These are phyloP conservation scores for Karstenula rhodostoma DNA, from an alignment of 2,329 filamentous ascomycete genomes.

Conservation along the genomic window DNA sequence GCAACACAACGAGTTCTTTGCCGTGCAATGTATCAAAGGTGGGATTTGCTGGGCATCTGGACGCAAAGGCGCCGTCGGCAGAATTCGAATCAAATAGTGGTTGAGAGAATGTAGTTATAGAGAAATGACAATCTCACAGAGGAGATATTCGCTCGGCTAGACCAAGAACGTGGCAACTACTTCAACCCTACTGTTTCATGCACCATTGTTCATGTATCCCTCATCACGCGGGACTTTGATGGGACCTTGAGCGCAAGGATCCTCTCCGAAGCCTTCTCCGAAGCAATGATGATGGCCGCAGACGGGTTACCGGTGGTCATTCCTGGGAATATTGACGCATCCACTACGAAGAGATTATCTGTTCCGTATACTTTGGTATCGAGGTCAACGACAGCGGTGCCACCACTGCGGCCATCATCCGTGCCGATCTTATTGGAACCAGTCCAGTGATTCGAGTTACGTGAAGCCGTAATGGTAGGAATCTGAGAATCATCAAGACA, in stretches of 20 bases:
- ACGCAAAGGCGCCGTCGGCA: slow-evolving; percentile 1
- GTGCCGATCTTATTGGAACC: slow-evolving; percentile 62
- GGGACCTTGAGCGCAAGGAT: slow-evolving; percentile 33
- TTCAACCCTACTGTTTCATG: not conserved
- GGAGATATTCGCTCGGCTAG: not conserved
- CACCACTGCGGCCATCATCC: slow-evolving; percentile 44
- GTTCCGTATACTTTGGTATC: slow-evolving; percentile 56
- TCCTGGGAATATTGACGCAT: slow-evolving; percentile 54
- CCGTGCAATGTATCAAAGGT: slow-evolving; percentile 2
- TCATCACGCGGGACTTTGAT: not conserved
- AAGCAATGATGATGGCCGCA: slow-evolving; percentile 35
- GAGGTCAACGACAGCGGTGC: slow-evolving; percentile 56
- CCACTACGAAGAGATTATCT: slow-evolving; percentile 52
- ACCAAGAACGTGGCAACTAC: not conserved
- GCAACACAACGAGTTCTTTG: slow-evolving; percentile 2
- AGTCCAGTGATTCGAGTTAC: slow-evolving; percentile 53
- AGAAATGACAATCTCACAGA: not conserved
- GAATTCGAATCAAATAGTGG: not conserved
- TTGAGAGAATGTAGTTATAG: not conserved
- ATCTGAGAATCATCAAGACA: slow-evolving; percentile 19
- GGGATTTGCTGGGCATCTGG: slow-evolving; percentile 8
- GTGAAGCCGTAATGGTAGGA: slow-evolving; percentile 34
- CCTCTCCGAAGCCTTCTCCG: slow-evolving; percentile 38
- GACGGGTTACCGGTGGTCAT: slow-evolving; percentile 44
- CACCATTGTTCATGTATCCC: not conserved